Conservation (phyloP, 176 grass and related monocot species). For the Lolium perenne region DNA sequence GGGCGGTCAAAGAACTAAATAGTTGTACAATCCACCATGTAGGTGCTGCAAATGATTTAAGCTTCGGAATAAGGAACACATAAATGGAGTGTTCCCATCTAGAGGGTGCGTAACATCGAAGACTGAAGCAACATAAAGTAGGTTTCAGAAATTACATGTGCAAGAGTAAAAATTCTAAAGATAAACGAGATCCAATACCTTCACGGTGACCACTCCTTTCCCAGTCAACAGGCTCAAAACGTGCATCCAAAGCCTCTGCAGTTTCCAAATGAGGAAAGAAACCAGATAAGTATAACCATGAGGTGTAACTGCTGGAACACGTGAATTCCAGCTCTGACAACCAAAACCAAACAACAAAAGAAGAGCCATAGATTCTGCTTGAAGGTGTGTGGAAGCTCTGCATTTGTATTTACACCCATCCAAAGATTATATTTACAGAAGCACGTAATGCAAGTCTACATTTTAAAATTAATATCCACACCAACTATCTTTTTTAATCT, state of each 20-base stretch:
- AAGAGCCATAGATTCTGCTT: slow-evolving; percentile 9
- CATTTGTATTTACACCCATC: slow-evolving; percentile 31
- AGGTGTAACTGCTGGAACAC: slow-evolving; percentile 25
- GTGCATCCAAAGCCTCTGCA: slow-evolving; percentile 77
- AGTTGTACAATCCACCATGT: neutral
- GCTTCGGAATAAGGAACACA: slow-evolving; percentile 7
- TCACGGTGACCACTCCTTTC: slow-evolving; percentile 71
- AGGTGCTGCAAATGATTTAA: slow-evolving; percentile 33
- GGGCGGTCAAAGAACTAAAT: slow-evolving; percentile 29
- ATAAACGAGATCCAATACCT: slow-evolving; percentile 62
- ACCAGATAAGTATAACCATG: slow-evolving; percentile 40
- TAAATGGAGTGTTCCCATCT: slow-evolving; percentile 3
- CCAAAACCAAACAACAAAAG: slow-evolving; percentile 38
- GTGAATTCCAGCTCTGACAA: slow-evolving; percentile 15
- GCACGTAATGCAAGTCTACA: neutral
- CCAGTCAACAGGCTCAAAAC: slow-evolving; percentile 72
- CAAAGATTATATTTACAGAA: slow-evolving; percentile 33
- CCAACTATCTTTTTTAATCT: neutral
- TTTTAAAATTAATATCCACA: slow-evolving; percentile 5
- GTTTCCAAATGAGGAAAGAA: slow-evolving; percentile 49
- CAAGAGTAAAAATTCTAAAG: slow-evolving; percentile 16
- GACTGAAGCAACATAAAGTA: slow-evolving; percentile 27
- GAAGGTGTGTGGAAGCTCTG: neutral
- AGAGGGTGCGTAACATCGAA: slow-evolving; percentile 12
- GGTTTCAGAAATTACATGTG: slow-evolving; percentile 38